phyloP scores from a whole-genome alignment of 2,329 filamentous ascomycete genomes.

The Aspergillus floridensis region DNA sequence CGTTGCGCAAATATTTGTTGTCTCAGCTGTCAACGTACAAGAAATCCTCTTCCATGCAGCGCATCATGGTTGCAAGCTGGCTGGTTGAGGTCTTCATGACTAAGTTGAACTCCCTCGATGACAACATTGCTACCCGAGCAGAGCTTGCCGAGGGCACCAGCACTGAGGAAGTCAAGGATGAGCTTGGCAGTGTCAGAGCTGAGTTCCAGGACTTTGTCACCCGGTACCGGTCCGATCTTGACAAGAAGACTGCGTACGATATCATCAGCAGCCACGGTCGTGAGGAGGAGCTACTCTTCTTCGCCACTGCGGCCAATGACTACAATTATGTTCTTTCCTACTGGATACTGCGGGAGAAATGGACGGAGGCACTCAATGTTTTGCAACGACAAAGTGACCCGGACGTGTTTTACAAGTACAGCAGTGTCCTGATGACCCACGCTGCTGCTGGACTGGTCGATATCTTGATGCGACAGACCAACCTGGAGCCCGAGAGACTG shows the following conservation, averaged over 20 bases:
- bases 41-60: conserved; percentile 83
- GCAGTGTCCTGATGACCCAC: conserved; percentile 93
- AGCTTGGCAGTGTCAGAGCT: conserved; percentile 66
- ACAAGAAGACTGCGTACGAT: conserved; percentile 89
- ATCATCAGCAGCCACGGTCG: conserved; percentile 93
- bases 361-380: conserved; percentile 80
- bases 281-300: conserved; percentile 88
- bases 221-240: conserved; percentile 81
- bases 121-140: conserved; percentile 85
- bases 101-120: conserved; percentile 90
- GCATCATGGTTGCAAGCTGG: conserved; percentile 94
- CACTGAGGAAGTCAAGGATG: conserved; percentile 63
- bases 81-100: conserved; percentile 96
- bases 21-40: conserved; percentile 80
- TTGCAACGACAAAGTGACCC: conserved; percentile 90
- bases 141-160: conserved; percentile 72
- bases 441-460: conserved; percentile 84
- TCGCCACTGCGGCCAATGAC: conserved; percentile 83
- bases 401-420: conserved; percentile 94
- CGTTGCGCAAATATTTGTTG: conserved; percentile 81
- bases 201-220: conserved; percentile 88
- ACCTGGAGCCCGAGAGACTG: conserved; percentile 79
- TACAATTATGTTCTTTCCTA: conserved; percentile 94
- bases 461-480: conserved; percentile 86
- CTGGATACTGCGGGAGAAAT: conserved; percentile 94